phyloP scores from a whole-genome alignment of 257 asterid genomes.

The Datura wrightii region DNA sequence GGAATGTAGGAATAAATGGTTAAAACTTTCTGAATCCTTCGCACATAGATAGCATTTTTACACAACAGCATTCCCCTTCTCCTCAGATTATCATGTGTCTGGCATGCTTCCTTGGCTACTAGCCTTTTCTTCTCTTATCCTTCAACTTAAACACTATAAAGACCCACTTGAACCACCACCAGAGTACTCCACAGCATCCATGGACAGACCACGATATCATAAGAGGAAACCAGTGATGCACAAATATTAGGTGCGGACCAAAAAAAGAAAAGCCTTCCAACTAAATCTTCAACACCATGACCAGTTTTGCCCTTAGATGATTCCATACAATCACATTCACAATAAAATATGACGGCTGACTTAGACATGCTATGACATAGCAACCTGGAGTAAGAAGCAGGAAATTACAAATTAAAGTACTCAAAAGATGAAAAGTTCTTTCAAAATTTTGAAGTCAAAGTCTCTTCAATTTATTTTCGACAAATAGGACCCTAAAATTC shows the following conservation, averaged over 20 bases:
- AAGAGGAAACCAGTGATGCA: background rate
- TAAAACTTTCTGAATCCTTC: background rate
- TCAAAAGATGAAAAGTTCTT: background rate
- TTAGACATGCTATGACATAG: background rate
- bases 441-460: background rate
- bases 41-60: background rate
- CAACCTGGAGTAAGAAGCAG: conserved; percentile 19
- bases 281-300: conserved; percentile 7
- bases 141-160: conserved; percentile 12
- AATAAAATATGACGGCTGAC: background rate
- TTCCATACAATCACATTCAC: conserved; percentile 14
- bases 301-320: background rate
- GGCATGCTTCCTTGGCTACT: background rate
- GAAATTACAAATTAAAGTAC: conserved; percentile 7
- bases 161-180: background rate
- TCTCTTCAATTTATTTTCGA: background rate
- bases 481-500: conserved; percentile 9
- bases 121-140: background rate
- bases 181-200: background rate
- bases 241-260: background rate
- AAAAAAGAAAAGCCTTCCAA: background rate
- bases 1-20: background rate
- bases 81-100: background rate
- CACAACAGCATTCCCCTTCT: background rate
- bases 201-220: background rate